A percentile compares a stretch with the other conserved stretches of the same genome.
phyloP scores from a whole-genome alignment of 352 stramenopile genomes.

The Phytophthora podocarpi region DNA sequence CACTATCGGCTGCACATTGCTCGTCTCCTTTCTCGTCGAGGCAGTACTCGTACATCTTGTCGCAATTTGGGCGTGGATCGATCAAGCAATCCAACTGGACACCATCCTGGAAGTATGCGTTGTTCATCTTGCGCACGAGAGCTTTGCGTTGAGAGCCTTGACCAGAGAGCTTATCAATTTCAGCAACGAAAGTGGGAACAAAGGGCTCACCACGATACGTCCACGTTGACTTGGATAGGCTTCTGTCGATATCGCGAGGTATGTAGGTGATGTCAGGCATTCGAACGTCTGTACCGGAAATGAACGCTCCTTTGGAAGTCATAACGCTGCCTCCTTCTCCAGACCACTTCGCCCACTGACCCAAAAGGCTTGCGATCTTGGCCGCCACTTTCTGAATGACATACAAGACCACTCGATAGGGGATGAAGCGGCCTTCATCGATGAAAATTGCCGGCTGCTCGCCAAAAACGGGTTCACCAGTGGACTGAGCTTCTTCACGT shows the following conservation, averaged over 20 bases:
- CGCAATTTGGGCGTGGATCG: constrained; percentile 6
- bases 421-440: constrained; percentile 26
- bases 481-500: constrained; percentile 21
- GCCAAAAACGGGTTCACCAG: constrained; percentile 23
- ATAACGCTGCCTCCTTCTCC: constrained; percentile 8
- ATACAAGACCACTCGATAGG: constrained; percentile 17
- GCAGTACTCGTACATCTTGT: constrained; percentile 25
- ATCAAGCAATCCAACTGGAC: constrained; percentile 13
- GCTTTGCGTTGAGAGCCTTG: neutral
- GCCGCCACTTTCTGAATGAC: constrained; percentile 14
- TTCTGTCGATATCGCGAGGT: constrained; percentile 2
- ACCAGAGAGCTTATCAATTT: constrained; percentile 8
- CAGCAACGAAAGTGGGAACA: constrained; percentile 6
- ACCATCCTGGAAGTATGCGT: constrained; percentile 13
- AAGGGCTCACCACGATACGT: constrained; percentile 29
- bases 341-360: neutral
- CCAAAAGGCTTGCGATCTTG: neutral
- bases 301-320: constrained; percentile 6
- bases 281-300: constrained; percentile 4
- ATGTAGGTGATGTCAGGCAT: constrained; percentile 10
- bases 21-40: constrained; percentile 16
- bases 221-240: neutral
- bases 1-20: constrained; percentile 1
- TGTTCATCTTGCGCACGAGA: constrained; percentile 13
- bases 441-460: constrained; percentile 33